phyloP scores from a whole-genome alignment of 1,284 basidiomycete species.

The Coriolopsis trogii region DNA sequence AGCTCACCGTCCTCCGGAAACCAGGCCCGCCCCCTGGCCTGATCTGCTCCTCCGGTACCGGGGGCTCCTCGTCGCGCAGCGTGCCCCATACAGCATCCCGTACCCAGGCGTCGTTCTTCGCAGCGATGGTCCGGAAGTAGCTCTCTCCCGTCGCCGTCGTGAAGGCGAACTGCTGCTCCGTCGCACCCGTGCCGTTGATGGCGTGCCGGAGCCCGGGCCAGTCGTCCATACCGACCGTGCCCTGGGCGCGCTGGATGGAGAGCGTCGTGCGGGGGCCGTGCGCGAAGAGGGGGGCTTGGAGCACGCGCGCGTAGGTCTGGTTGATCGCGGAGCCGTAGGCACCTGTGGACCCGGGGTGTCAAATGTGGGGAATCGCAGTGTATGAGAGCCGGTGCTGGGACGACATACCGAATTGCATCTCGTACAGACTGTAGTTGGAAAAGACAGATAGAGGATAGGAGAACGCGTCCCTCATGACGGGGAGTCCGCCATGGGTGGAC shows the following conservation, averaged over 20 bases:
- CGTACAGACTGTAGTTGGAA: slow-evolving; percentile 36
- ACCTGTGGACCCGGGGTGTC: slow-evolving; percentile 23
- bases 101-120: slow-evolving; percentile 43
- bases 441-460: slow-evolving; percentile 39
- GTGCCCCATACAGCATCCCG: slow-evolving; percentile 41
- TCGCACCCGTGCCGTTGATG: slow-evolving; percentile 41
- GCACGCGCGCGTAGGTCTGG: slow-evolving; percentile 38
- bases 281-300: slow-evolving; percentile 34
- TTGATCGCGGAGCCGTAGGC: slow-evolving; percentile 39
- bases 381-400: too few species aligned
- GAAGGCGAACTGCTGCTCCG: slow-evolving; percentile 40
- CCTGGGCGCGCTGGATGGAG: slow-evolving; percentile 38
- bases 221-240: slow-evolving; percentile 41
- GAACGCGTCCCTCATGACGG: slow-evolving; percentile 41
- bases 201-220: slow-evolving; percentile 42
- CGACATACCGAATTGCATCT: slow-evolving; percentile 12
- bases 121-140: slow-evolving; percentile 38
- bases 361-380: slow-evolving; percentile 15
- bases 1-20: slow-evolving; percentile 24
- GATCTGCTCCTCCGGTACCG: slow-evolving; percentile 37
- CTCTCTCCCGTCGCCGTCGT: slow-evolving; percentile 34
- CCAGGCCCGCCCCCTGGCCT: slow-evolving; percentile 38
- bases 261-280: slow-evolving; percentile 29
- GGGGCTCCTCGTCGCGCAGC: slow-evolving; percentile 35
- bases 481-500: slow-evolving; percentile 36